Evolutionary conservation across 2,329 filamentous ascomycete species (phyloP).

Genomic region (Byssothecium circinans): DNA sequence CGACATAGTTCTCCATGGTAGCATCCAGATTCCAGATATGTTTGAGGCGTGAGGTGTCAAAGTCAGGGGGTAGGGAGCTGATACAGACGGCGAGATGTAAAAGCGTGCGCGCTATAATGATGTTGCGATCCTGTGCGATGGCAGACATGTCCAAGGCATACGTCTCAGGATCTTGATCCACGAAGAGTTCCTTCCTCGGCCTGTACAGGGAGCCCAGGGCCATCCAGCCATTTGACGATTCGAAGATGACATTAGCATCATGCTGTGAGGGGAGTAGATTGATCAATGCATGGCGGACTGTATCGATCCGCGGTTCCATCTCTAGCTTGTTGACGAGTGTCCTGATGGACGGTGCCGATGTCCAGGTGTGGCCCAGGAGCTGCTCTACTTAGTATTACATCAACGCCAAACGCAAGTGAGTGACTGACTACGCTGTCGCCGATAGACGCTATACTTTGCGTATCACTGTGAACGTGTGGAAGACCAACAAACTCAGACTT

Average conservation of each 20-base stretch:
- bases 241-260: conserved; percentile 41
- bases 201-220: conserved; percentile 33
- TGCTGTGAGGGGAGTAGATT: conserved; percentile 39
- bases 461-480: conserved; percentile 24
- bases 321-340: conserved; percentile 24
- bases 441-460: conserved; percentile 30
- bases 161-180: conserved; percentile 33
- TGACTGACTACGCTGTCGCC: conserved; percentile 35
- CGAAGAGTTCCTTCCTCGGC: conserved; percentile 33
- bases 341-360: conserved; percentile 31
- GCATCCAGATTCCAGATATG: conserved; percentile 38
- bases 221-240: conserved; percentile 42
- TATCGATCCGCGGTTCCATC: conserved; percentile 15
- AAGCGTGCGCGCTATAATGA: conserved; percentile 39
- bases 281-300: conserved; percentile 23
- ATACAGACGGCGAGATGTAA: conserved; percentile 41
- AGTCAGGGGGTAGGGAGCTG: conserved; percentile 35
- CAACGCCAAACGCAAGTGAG: neutral
- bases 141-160: conserved; percentile 38
- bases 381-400: conserved; percentile 9
- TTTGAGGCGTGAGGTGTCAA: conserved; percentile 27
- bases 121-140: conserved; percentile 28
- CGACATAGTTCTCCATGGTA: conserved; percentile 37
- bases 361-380: conserved; percentile 32
- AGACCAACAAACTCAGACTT: conserved; percentile 19